Conservation (phyloP, 2,329 filamentous ascomycete species). For the Nectriaceae sp. region DNA sequence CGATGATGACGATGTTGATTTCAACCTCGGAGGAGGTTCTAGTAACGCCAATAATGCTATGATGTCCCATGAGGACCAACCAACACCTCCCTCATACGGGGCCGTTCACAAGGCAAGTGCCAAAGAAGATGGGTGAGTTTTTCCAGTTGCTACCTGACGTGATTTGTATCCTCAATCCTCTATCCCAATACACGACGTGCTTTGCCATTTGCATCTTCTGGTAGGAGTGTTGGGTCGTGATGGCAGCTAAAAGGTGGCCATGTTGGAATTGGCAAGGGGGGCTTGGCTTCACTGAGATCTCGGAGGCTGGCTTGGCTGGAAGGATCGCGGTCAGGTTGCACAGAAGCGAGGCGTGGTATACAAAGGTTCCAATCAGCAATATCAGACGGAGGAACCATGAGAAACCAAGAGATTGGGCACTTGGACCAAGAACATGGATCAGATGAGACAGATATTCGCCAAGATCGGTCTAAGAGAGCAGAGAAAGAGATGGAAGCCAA, state of each 20-base stretch:
- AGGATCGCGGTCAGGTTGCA: constrained; percentile 28
- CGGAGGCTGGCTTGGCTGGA: constrained; percentile 30
- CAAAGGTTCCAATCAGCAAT: constrained; percentile 23
- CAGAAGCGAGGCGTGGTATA: constrained; percentile 25
- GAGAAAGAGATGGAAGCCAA: constrained; percentile 29
- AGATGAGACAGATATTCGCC: constrained; percentile 21
- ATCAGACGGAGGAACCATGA: constrained; percentile 25
- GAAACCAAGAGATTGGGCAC: constrained; percentile 20
- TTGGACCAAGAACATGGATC: constrained; percentile 23
- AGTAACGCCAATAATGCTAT: constrained; percentile 32
- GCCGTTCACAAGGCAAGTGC: constrained; percentile 63
- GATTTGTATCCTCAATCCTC: constrained; percentile 20
- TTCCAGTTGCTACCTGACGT: constrained; percentile 19
- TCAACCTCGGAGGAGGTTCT: constrained; percentile 52
- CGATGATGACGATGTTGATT: constrained; percentile 61
- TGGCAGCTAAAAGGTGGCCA: constrained; percentile 17
- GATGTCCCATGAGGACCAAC: constrained; percentile 33
- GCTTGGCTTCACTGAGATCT: constrained; percentile 20
- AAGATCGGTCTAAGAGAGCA: constrained; percentile 18
- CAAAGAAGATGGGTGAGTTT: constrained; percentile 49
- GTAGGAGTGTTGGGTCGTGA: constrained; percentile 18
- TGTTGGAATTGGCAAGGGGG: constrained; percentile 22
- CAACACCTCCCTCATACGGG: constrained; percentile 37
- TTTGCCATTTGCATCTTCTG: constrained; percentile 12
- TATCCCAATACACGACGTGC: constrained; percentile 10